These are phyloP conservation scores for Penicillium sp. DNA, from an alignment of 2,329 filamentous ascomycete genomes.

Conservation along the genomic window DNA sequence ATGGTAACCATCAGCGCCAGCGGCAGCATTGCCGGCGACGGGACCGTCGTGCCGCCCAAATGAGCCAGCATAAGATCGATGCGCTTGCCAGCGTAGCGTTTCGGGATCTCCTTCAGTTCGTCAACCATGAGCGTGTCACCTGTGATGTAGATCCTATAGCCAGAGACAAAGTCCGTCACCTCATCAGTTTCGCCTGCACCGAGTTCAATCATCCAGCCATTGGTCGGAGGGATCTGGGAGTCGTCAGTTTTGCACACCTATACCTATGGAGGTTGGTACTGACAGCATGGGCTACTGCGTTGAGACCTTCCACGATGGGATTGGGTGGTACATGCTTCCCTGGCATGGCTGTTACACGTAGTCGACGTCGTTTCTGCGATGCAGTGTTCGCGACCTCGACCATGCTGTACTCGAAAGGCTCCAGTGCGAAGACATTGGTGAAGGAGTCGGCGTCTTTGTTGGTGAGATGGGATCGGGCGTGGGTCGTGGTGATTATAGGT, in stretches of 20 bases:
- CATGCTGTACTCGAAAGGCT: slow-evolving; percentile 52
- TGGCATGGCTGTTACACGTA: slow-evolving; percentile 60
- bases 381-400: slow-evolving; percentile 36
- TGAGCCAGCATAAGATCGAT: slow-evolving; percentile 65
- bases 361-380: slow-evolving; percentile 33
- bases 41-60: slow-evolving; percentile 61
- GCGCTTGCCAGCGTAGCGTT: slow-evolving; percentile 49
- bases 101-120: slow-evolving; percentile 57
- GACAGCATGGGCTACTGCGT: slow-evolving; percentile 46
- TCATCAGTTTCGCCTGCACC: slow-evolving; percentile 40
- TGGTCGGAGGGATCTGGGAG: slow-evolving; percentile 55
- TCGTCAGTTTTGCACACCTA: not conserved
- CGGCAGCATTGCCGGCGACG: slow-evolving; percentile 53
- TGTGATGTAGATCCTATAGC: slow-evolving; percentile 61
- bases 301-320: slow-evolving; percentile 38
- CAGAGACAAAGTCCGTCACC: slow-evolving; percentile 37
- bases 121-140: slow-evolving; percentile 61
- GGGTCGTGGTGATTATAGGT: slow-evolving; percentile 60
- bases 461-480: slow-evolving; percentile 53
- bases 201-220: slow-evolving; percentile 63
- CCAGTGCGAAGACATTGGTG: slow-evolving; percentile 51
- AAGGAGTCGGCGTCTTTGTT: slow-evolving; percentile 48
- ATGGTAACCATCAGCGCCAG: slow-evolving; percentile 67
- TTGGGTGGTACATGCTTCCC: slow-evolving; percentile 57
- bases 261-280: not conserved